These are phyloP conservation scores for Raphanus raphanistrum DNA, from an alignment of 345 rosid genomes.

Conservation along the genomic window DNA sequence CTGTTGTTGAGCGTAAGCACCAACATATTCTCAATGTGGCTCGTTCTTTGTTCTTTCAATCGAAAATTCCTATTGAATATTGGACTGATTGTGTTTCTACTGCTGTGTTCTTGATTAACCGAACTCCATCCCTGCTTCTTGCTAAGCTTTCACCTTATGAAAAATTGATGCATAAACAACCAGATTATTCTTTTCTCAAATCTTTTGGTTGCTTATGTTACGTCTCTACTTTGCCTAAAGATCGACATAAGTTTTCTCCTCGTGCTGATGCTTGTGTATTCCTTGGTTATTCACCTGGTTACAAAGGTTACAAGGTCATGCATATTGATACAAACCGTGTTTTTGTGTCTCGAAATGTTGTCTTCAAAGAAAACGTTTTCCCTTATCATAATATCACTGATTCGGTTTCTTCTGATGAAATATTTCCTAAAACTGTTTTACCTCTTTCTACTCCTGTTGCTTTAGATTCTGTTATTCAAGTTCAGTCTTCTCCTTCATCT, in stretches of 20 bases:
- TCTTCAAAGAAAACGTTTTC: too few relatives aligned
- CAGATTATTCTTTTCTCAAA: too few relatives aligned
- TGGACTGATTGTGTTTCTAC: not conserved
- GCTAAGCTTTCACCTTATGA: not conserved
- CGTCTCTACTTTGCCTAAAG: not conserved
- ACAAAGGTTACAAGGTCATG: not conserved
- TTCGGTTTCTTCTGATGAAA: too few relatives aligned
- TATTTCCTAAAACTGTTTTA: not conserved
- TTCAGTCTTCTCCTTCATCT: too few relatives aligned
- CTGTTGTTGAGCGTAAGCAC: not conserved
- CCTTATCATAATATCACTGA: too few relatives aligned
- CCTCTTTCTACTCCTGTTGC: not conserved
- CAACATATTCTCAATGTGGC: too few relatives aligned
- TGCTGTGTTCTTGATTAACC: not conserved
- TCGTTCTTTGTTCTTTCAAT: too few relatives aligned
- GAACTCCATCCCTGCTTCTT: not conserved
- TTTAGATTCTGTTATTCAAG: not conserved
- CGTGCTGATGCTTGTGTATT: too few relatives aligned
- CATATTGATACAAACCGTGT: not conserved
- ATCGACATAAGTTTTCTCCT: too few relatives aligned
- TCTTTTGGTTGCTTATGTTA: not conserved
- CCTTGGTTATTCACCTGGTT: too few relatives aligned
- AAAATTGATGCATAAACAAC: too few relatives aligned
- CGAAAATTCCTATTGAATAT: not conserved
- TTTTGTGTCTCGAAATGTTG: not conserved